Evolutionary conservation across 2,329 filamentous ascomycete species (phyloP), one percentile per base, ranked within the genome.

Genomic region (Fusarium nisikadoi): DNA sequence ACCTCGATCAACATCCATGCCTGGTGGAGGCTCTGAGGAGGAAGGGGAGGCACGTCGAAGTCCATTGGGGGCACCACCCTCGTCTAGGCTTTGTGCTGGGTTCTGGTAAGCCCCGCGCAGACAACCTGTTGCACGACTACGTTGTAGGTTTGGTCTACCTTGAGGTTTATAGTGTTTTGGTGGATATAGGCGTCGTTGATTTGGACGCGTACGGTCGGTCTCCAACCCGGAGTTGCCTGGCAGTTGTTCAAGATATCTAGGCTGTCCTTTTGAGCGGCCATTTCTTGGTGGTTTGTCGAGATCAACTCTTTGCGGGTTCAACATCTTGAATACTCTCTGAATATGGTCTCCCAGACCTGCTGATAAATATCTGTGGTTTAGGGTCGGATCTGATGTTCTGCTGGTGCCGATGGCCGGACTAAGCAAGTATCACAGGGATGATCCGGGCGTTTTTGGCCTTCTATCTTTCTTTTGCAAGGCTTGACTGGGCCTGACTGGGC

Each of bases 341-440:
- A 29, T 9, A 5, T 23, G n/a, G 23, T 41, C 20, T 70, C 25
- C 45, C 60, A 61, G 42, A 31, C 14, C 38, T 36, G 36, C 46
- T 27, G 33, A n/a, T 42, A 25, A 29, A n/a, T 38, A 12, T 25
- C 41, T 31, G 27, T 33, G 23, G n/a, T n/a, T 25, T 42, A 27
- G 8, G 11, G 20, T 27, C 6, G 11, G 31, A 38, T n/a, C n/a
- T 29, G 42, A 25, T 39, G 25, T 27, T 60, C 57, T 20, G 27
- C 14, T 27, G 29, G 53, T 14, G 62, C 38, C 23, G 38, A 4
- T 13, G 55, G 27, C 29, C 41, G 58, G 23, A 27, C 27, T 9
- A 46, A 47, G 25, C 69, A 75, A 31, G 27, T n/a, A 13, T 60
- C 31, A 29, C 69, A 75, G 8, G 69, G 31, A 6, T 36, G 29